Evolutionary conservation across 306 rosid genomes (phyloP), one percentile per base, ranked within the genome.

Genomic region (Dryas octopetala): DNA sequence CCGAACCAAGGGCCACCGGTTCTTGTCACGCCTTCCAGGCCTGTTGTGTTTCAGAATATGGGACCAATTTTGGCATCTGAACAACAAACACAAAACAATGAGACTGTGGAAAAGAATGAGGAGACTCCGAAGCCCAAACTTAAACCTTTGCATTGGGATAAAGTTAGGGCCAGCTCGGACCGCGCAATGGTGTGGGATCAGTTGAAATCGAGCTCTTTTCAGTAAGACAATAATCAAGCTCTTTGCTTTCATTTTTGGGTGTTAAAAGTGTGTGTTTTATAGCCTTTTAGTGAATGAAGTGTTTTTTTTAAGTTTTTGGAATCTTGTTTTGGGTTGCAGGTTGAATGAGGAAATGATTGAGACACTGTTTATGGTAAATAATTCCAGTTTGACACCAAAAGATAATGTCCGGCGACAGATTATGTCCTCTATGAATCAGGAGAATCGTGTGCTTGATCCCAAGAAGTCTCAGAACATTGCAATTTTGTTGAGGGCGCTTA

Each of bases 401-500:
- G 92, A 91, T 47, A 70, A 82, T 46, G 83, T 87, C 48, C 83
- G 82, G 6, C 85, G 89, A 23, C 79, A 75, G 32, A 73, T 83
- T 74, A 77, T 88, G 38, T 67, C 89, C 26, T 73, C 83, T 0
- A 60, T 69, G 58, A 76, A 74, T 66, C 89, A 77, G 54, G 97
- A 91, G 83, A 86, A 87, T 69, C 90, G 93, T 12, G 95, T 91
- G 60, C 83, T 94, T 71, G 97, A 94, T 89, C 98, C 97, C 44
- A 94, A 91, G 73, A 94, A 88, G 91, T 91, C 98, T 9, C 98
- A 94, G 81, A 94, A 94, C 49, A 90, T 94, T 82, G 92, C 98
- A 15, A 94, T 94, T 73, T 82, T 88, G 85, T 84, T 94, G 3
- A 84, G 97, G 71, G 98, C 98, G 0, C 88, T 94, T 13, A 94